Evolutionary conservation across 208 protist species (phyloP).

Genomic region (Vickermania ingenoplastis): DNA sequence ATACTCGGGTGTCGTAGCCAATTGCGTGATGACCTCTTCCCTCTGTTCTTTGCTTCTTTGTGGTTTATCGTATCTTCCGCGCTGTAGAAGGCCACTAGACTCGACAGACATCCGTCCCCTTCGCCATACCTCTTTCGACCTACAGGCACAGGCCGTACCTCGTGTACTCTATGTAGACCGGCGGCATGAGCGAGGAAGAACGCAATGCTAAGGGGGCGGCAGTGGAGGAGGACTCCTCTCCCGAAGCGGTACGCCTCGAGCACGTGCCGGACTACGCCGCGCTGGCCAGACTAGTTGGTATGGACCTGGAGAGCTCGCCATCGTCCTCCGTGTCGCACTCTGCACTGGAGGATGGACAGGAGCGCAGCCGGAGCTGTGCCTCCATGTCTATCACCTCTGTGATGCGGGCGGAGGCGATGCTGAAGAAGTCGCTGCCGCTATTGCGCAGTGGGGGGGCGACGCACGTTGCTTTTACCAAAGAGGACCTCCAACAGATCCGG

Average conservation of each 20-base stretch:
- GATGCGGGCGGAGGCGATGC: constrained; percentile 31
- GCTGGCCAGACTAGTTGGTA: not conserved
- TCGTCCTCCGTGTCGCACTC: not conserved
- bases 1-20: no score
- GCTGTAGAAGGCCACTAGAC: no score
- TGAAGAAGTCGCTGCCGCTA: constrained; percentile 37
- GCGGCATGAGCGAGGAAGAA: no score
- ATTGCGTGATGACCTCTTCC: no score
- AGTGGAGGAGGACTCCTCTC: constrained; percentile 1
- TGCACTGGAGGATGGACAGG: not conserved
- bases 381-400: constrained; percentile 33
- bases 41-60: no score
- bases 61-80: no score
- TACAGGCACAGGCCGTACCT: no score
- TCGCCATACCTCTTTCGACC: no score
- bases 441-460: constrained; percentile 3
- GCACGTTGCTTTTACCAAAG: constrained; percentile 25
- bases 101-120: no score
- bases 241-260: not conserved
- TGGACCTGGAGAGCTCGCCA: not conserved
- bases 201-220: no score
- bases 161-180: no score
- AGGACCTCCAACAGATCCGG: constrained; percentile 45
- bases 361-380: not conserved
- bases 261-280: not conserved